Base-by-base conservation (phyloP, 208 protist genomes). In the Crithidia expoeki region DNA sequence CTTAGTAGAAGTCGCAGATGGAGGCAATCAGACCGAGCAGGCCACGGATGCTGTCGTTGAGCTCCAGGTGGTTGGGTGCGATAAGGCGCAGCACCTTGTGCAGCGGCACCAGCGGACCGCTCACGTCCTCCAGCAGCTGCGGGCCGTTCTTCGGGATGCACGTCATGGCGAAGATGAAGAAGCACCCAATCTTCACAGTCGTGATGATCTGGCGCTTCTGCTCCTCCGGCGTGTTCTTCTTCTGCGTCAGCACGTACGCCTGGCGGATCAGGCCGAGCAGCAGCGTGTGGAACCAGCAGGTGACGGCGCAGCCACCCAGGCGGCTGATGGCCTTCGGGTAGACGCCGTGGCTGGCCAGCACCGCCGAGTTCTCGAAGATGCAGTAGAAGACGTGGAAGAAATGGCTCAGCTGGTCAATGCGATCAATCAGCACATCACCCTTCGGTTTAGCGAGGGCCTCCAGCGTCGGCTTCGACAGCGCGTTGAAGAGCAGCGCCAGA, bases 231-330 rank as follows among this genome's bases (percentile, higher is more conserved):
- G 84, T 88, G 53, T 63, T 67, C 69, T 84, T 86, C 74, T 81
- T 84, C 79, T 89, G 75, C 64, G 82, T 80, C 57, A 94, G 73
- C 42, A 86, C 73, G 75, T 96, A 96, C 21, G 74, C 58, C 81
- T 86, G 79, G 58, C 83, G 82, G 56, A 92, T 40, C 51, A 94
- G 78, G 62, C 80, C 81, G 51, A 90, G 60, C n/a, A 90, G 51
- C 40, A 96, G 84, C 19, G 75, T 84, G 81, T 92, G 93, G 81
- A 96, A 88, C 91, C 91, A 96, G 82, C 87, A 94, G 27, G 84
- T 60, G 40, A 94, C 89, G 28, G 87, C 91, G 76, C 84, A 85
- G 44, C 84, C 85, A 23, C 91, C 88, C 40, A 94, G 57, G 62
- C 86, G 88, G 56, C 23, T n/a, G 56, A 94, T 64, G 44, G 61